Conservation (phyloP, 768 basidiomycete genomes). For the Pleurotus tuoliensis region DNA sequence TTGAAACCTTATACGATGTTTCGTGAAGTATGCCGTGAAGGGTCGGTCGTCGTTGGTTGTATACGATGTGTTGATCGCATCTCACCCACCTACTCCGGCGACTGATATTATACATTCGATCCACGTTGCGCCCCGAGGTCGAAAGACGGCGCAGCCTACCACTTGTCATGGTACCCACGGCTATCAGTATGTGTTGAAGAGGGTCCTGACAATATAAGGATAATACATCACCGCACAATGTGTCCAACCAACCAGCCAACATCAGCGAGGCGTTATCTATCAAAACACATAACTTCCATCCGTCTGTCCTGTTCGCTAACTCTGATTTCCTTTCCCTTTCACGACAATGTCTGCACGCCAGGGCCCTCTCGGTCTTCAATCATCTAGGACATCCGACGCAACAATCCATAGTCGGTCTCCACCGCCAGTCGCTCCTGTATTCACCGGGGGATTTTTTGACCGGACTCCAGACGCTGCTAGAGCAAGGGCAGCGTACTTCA, state of each 20-base stretch:
- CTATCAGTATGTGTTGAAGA: too few species aligned
- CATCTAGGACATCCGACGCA: background rate
- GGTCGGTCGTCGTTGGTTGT: too few species aligned
- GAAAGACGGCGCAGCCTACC: too few species aligned
- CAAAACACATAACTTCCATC: background rate
- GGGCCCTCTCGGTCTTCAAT: background rate
- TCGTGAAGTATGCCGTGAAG: too few species aligned
- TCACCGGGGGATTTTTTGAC: constrained; percentile 25
- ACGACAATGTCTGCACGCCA: too few species aligned
- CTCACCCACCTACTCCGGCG: too few species aligned
- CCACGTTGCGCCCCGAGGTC: too few species aligned
- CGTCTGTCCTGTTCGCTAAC: background rate
- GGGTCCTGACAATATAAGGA: background rate
- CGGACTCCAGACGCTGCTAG: constrained; percentile 14
- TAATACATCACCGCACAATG: background rate
- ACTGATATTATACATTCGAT: too few species aligned
- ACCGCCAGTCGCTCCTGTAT: constrained; percentile 6
- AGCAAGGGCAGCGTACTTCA: constrained; percentile 41
- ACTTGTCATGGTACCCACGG: too few species aligned
- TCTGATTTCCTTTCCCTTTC: background rate
- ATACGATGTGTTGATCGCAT: too few species aligned
- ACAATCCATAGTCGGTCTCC: background rate
- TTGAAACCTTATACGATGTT: too few species aligned
- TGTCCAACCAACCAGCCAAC: background rate
- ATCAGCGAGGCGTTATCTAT: background rate